Evolutionary conservation across 164 flowering plant genomes (phyloP).

Genomic region (Magnolia sinica): DNA sequence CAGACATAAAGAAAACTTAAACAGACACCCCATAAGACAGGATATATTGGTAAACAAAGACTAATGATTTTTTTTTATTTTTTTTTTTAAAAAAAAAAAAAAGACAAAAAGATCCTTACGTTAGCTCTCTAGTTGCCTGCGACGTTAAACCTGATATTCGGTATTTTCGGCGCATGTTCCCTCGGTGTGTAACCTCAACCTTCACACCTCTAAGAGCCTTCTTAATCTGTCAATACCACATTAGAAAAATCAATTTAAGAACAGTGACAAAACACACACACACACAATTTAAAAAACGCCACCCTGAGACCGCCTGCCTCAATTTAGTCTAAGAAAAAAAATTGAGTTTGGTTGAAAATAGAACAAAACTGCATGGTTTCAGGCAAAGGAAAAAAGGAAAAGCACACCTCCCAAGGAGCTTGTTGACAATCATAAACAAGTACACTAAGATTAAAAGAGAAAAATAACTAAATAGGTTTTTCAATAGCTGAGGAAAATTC

Average conservation of each 20-base stretch:
- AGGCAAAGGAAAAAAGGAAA: background rate
- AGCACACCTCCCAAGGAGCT: background rate
- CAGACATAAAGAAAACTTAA: background rate
- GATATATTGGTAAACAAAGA: background rate
- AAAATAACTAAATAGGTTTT: background rate
- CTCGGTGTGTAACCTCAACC: slow-evolving; percentile 82
- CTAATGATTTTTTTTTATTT: background rate
- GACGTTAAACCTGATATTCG: slow-evolving; percentile 79
- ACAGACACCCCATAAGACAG: background rate
- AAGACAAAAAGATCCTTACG: slow-evolving; percentile 42
- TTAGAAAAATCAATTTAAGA: background rate
- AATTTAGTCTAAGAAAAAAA: background rate
- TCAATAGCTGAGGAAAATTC: background rate
- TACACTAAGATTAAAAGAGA: too few species aligned
- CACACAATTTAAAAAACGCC: background rate
- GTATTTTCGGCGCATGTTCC: slow-evolving; percentile 76
- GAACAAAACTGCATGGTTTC: background rate
- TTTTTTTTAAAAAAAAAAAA: background rate
- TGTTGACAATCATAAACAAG: too few species aligned
- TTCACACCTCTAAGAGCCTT: slow-evolving; percentile 80
- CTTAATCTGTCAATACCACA: slow-evolving; percentile 45
- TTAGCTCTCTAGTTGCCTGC: slow-evolving; percentile 68
- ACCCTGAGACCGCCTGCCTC: background rate
- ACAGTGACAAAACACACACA: background rate
- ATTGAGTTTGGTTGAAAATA: background rate